Conservation (phyloP, 305 asterid genomes). For the Fraxinus ornus region DNA sequence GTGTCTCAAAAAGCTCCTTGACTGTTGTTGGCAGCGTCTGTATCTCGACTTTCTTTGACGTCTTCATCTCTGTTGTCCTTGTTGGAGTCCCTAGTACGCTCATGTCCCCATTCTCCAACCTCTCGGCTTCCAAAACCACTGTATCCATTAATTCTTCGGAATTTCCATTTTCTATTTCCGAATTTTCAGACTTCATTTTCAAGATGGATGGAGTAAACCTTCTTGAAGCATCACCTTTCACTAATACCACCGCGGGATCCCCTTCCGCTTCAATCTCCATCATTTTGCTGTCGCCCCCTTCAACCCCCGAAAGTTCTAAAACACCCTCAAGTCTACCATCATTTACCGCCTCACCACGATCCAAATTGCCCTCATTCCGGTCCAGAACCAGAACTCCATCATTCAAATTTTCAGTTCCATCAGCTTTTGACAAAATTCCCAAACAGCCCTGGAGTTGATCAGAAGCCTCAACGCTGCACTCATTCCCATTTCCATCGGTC, state of each 20-base stretch:
- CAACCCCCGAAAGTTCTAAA: conserved; percentile 22
- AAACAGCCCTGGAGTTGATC: conserved; percentile 27
- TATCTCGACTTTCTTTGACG: conserved; percentile 53
- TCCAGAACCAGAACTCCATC: conserved; percentile 16
- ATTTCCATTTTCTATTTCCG: conserved; percentile 36
- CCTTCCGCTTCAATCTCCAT: conserved; percentile 58
- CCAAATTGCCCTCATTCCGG: neutral
- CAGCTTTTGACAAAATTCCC: conserved; percentile 25
- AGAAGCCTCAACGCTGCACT: conserved; percentile 24
- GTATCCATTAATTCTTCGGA: conserved; percentile 43
- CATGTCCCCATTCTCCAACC: conserved; percentile 31
- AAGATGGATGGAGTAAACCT: conserved; percentile 38
- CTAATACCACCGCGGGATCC: conserved; percentile 27
- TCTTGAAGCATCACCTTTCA: conserved; percentile 21
- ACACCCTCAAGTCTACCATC: conserved; percentile 28
- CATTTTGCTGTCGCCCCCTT: conserved; percentile 34
- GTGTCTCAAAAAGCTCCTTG: conserved; percentile 85
- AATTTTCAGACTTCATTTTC: conserved; percentile 31
- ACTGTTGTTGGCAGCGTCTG: conserved; percentile 76
- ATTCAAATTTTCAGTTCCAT: conserved; percentile 29
- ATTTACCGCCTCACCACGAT: conserved; percentile 10
- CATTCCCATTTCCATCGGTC: conserved; percentile 26
- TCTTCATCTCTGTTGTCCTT: conserved; percentile 66
- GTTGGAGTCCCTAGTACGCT: conserved; percentile 36
- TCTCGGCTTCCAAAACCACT: conserved; percentile 50